Percentiles rank a stretch among this genome's conserved stretches.
Conservation (phyloP, 257 asterid genomes). For the Gardenia jasminoides region DNA sequence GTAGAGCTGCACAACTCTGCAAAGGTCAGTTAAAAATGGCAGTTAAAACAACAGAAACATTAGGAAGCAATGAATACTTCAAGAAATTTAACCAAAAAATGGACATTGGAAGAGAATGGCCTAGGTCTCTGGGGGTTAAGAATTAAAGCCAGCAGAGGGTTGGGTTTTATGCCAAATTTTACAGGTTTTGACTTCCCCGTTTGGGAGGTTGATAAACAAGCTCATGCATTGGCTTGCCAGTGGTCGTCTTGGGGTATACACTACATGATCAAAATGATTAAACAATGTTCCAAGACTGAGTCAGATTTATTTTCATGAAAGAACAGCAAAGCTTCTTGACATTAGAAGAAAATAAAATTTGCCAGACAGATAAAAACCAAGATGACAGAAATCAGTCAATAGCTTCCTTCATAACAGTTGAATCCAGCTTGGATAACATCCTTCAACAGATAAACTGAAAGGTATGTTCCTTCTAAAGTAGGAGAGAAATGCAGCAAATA, state of each 20-base stretch:
- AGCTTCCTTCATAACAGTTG: not conserved
- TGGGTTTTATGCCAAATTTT: too few species aligned
- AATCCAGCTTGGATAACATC: not conserved
- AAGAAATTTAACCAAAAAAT: not conserved
- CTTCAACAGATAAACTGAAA: not conserved
- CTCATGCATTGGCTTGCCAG: not conserved
- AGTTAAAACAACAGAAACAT: not conserved
- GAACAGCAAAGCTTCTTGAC: not conserved
- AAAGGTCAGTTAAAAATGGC: not conserved
- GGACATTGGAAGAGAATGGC: too few species aligned
- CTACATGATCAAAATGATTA: too few species aligned
- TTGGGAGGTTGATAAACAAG: not conserved
- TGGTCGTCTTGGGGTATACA: not conserved
- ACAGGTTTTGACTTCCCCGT: not conserved
- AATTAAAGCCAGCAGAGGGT: too few species aligned
- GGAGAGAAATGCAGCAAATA: not conserved
- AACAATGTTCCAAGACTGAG: not conserved
- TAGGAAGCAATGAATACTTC: not conserved
- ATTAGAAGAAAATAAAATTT: not conserved
- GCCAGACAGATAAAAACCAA: not conserved
- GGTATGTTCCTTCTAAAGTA: not conserved
- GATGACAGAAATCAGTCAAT: not conserved
- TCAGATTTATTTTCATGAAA: not conserved
- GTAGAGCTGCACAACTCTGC: conserved; percentile 3
- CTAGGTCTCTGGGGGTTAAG: not conserved